Percentiles rank a stretch among this genome's conserved stretches.
Evolutionary conservation across 2,329 filamentous ascomycete species (phyloP).

Genomic region (Colletotrichum chrysophilum): DNA sequence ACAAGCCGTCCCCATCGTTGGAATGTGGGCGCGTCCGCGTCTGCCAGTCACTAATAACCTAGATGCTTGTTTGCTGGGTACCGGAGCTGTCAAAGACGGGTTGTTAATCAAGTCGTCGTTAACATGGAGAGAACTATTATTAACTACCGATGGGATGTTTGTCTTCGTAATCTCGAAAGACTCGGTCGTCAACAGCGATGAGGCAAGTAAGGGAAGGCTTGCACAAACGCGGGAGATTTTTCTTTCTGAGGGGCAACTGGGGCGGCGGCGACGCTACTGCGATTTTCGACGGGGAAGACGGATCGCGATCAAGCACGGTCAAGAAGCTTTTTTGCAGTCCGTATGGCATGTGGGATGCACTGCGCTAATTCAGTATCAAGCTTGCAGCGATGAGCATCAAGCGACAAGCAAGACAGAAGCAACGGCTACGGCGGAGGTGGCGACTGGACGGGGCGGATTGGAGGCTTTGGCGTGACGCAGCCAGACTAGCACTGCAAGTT

Average conservation of each 20-base stretch:
- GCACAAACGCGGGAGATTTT: not conserved
- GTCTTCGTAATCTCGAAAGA: not conserved
- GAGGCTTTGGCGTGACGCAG: slow-evolving; percentile 1
- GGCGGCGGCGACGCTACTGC: not conserved
- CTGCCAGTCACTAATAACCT: not conserved
- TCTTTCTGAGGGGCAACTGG: not conserved
- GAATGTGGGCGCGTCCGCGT: not conserved
- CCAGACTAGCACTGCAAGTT: slow-evolving; percentile 2
- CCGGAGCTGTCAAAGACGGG: not conserved
- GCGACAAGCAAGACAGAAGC: not conserved
- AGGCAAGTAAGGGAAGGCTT: not conserved
- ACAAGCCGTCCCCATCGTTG: slow-evolving; percentile 6
- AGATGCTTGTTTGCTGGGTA: slow-evolving; percentile 17
- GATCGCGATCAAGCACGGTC: slow-evolving; percentile 4
- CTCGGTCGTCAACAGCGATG: not conserved
- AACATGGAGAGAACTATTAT: not conserved
- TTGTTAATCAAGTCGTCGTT: not conserved
- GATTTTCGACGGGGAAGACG: not conserved
- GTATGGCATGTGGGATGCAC: not conserved
- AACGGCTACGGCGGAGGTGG: slow-evolving; percentile 22
- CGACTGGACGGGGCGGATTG: not conserved
- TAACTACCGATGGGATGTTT: not conserved
- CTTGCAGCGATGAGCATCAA: not conserved
- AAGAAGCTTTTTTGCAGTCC: not conserved
- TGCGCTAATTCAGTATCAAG: not conserved